phyloP scores from a whole-genome alignment of 768 basidiomycete genomes.

The Polyporus arcularius region DNA sequence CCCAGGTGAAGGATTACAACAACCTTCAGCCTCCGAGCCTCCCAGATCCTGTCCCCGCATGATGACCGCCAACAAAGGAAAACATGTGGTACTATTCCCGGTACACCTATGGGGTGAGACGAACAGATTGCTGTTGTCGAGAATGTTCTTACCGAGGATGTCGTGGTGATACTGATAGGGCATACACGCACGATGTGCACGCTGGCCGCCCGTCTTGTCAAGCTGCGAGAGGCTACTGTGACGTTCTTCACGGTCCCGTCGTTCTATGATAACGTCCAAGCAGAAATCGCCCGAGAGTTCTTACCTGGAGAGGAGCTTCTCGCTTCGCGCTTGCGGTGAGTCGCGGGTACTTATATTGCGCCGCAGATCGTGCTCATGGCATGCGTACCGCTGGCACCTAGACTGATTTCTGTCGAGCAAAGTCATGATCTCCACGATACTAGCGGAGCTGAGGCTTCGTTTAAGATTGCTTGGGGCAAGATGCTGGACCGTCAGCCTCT shows the following conservation, averaged over 20 bases:
- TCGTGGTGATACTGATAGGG: not conserved
- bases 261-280: constrained; percentile 1
- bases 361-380: too few species aligned
- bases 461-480: too few species aligned
- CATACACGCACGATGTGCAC: constrained; percentile 6
- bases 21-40: too few species aligned
- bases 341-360: not conserved
- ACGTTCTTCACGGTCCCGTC: not conserved
- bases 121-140: too few species aligned
- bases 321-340: not conserved
- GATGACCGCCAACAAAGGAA: not conserved
- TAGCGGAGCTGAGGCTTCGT: too few species aligned
- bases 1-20: too few species aligned
- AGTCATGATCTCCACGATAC: constrained; percentile 4
- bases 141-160: not conserved
- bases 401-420: not conserved
- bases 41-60: too few species aligned
- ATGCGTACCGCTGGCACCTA: too few species aligned
- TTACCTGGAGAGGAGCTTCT: not conserved
- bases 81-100: not conserved
- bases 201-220: not conserved
- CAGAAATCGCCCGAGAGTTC: constrained; percentile 1
- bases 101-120: not conserved
- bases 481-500: too few species aligned
- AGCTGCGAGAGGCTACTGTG: not conserved